These are phyloP conservation scores for Neurospora discreta DNA, from an alignment of 495 filamentous ascomycete genomes.

Conservation along the genomic window DNA sequence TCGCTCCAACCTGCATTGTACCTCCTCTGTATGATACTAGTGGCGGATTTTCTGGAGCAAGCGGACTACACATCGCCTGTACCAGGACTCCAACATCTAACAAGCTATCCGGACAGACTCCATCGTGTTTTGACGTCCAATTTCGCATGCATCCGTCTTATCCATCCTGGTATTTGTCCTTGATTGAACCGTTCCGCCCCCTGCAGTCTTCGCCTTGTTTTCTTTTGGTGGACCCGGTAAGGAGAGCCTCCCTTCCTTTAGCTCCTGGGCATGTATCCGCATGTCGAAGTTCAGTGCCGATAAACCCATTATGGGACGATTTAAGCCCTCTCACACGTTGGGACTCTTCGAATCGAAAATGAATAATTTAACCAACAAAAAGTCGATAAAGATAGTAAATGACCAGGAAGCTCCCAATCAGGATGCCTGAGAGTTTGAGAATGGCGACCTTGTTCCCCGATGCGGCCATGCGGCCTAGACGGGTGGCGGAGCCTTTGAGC, in stretches of 20 bases:
- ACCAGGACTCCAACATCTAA: not conserved
- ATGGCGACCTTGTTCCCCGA: conserved; percentile 84
- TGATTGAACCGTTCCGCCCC: not conserved
- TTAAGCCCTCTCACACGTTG: not conserved
- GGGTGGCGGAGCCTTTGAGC: conserved; percentile 73
- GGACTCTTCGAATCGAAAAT: not conserved
- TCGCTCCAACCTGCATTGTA: not conserved
- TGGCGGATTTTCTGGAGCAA: not conserved
- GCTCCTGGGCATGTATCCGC: not conserved
- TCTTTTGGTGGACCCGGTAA: not conserved
- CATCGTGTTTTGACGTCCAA: not conserved
- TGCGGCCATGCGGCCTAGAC: conserved; percentile 87
- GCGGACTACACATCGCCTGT: not conserved
- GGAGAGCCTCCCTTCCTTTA: not conserved
- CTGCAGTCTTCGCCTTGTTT: not conserved
- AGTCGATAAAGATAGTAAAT: conserved; percentile 50
- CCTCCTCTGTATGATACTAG: not conserved
- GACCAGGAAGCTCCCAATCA: conserved; percentile 59
- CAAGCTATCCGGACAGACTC: not conserved
- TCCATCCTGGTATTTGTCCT: not conserved
- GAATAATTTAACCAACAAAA: not conserved
- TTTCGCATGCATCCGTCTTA: not conserved
- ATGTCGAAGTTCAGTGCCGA: not conserved
- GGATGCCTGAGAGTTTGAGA: conserved; percentile 76
- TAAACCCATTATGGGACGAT: not conserved